Base-by-base conservation (phyloP, 805 yeast genomes). In the Candida hungchunana region DNA sequence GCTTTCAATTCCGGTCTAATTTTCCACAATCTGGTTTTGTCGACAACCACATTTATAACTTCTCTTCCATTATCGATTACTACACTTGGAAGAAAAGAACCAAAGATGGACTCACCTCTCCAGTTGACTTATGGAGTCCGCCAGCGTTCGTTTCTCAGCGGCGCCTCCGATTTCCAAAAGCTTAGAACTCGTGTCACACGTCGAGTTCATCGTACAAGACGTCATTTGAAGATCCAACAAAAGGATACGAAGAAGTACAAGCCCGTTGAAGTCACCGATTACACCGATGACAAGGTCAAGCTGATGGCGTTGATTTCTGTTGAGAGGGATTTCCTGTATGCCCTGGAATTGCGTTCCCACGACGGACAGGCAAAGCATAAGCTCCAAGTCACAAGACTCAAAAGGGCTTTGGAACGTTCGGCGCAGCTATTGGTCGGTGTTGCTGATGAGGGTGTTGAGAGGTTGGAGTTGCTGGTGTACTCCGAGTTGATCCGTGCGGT, bases 281-380 rank as follows among this genome's bases (percentile, higher is more conserved):
- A n/a, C n/a, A n/a, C n/a, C n/a, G n/a, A n/a, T 48, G 56, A 59
- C 10, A 63, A 70, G 42, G 75, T 63, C 52, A 90, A 80, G 22
- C 65, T 69, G 26, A 60, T 87, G 18, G 58, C 77, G n/a, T 62
- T 88, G 17, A 64, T 77, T 39, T 70, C 72, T n/a, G 78, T 82
- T 2, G 97, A 93, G 59, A 73, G 96, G 53, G 84, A 86, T 47
- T 64, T 79, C 53, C 67, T 86, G 20, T 75, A 71, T 47, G 82
- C 89, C 1, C 69, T 77, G 56, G 88, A 82, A 57, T 66, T 78
- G 35, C 73, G 74, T 41, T 60, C 71, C 67, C 70, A 60, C 22
- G 28, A 34, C 30, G 22, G 31, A 15, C 55, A 39, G 29, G 63
- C 46, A 54, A 55, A 58, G 44, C 64, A 71, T n/a, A 71, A 71